A percentile compares a stretch with the other conserved stretches of the same genome.
Conservation (phyloP, 352 stramenopile species). For the Pythium oligandrum region DNA sequence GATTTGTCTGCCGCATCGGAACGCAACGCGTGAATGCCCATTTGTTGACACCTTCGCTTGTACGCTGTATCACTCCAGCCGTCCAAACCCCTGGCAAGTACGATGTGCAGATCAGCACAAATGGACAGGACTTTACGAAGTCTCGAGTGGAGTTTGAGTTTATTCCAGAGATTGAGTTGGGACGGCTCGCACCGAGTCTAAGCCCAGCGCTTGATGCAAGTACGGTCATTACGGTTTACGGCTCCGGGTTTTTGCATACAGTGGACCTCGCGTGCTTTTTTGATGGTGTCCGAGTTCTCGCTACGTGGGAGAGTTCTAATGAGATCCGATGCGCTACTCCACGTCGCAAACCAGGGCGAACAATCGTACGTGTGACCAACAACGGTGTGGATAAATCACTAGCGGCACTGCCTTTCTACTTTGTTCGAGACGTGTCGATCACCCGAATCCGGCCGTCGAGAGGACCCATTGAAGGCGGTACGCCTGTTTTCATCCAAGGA, state of each 20-base stretch:
- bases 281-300: conserved; percentile 24
- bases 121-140: conserved; percentile 45
- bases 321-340: conserved; percentile 65
- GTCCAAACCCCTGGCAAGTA: conserved; percentile 19
- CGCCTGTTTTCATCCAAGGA: conserved; percentile 89
- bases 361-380: conserved; percentile 74
- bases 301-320: conserved; percentile 36
- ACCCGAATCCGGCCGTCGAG: conserved; percentile 59
- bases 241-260: conserved; percentile 54
- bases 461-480: conserved; percentile 73
- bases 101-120: conserved; percentile 51
- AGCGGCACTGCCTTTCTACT: conserved; percentile 56
- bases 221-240: conserved; percentile 61
- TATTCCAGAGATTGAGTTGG: conserved; percentile 34
- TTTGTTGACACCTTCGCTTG: conserved; percentile 24
- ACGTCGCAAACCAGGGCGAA: conserved; percentile 40
- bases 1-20: conserved; percentile 47
- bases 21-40: conserved; percentile 18
- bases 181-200: conserved; percentile 40
- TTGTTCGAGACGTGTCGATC: conserved; percentile 83
- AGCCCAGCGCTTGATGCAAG: conserved; percentile 47
- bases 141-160: conserved; percentile 45
- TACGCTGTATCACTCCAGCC: conserved; percentile 44
- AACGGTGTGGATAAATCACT: conserved; percentile 73
- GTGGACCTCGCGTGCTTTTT: conserved; percentile 58